Evolutionary conservation across 1,284 basidiomycete species (phyloP).

Genomic region (Polyporus tsugae): DNA sequence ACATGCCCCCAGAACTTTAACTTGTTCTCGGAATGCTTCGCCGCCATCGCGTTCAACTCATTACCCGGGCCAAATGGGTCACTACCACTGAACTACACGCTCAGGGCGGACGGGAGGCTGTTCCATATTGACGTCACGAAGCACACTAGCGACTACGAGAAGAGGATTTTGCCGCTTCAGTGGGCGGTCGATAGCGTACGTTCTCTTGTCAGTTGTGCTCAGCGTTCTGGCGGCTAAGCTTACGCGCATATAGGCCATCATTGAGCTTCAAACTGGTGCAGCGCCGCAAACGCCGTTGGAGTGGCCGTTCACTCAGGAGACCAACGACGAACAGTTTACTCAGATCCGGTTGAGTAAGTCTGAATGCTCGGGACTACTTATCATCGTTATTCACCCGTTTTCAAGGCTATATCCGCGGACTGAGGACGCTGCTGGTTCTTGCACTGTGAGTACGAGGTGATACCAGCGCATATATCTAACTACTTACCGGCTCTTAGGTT

Average conservation of each 20-base stretch:
- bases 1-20: constrained; percentile 81
- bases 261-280: constrained; percentile 67
- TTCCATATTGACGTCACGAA: constrained; percentile 68
- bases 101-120: constrained; percentile 73
- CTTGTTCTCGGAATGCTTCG: constrained; percentile 73
- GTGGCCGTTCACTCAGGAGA: constrained; percentile 77
- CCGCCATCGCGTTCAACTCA: constrained; percentile 70
- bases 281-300: constrained; percentile 62
- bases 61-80: constrained; percentile 53
- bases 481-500: constrained; percentile 52
- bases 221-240: not conserved
- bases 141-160: constrained; percentile 76
- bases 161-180: constrained; percentile 74
- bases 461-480: not conserved
- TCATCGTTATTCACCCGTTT: constrained; percentile 21
- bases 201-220: constrained; percentile 7
- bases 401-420: constrained; percentile 66
- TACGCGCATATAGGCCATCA: constrained; percentile 60
- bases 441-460: constrained; percentile 53
- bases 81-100: constrained; percentile 70
- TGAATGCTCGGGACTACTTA: not conserved
- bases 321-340: constrained; percentile 67
- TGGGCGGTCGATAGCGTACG: constrained; percentile 78
- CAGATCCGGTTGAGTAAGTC: constrained; percentile 62
- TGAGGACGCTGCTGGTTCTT: constrained; percentile 69